Evolutionary conservation across 768 basidiomycete genomes (phyloP).

Genomic region (Pholiota microspora): DNA sequence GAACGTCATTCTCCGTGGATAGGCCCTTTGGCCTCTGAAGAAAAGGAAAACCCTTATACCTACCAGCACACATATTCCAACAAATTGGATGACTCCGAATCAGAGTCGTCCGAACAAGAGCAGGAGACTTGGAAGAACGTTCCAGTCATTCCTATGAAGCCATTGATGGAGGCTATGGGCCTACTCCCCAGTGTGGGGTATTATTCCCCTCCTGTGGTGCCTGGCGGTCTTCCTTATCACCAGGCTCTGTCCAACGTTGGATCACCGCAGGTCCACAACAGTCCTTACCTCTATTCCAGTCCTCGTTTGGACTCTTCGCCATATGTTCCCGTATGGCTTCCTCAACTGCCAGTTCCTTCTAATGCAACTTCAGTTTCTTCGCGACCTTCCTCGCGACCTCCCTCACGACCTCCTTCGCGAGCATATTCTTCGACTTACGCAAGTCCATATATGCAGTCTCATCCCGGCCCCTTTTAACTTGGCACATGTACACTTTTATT

Average conservation of each 20-base stretch:
- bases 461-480: slow-evolving; percentile 18
- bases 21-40: slow-evolving; percentile 35
- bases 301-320: slow-evolving; percentile 25
- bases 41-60: slow-evolving; percentile 22
- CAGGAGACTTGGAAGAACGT: slow-evolving; percentile 27
- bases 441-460: slow-evolving; percentile 23
- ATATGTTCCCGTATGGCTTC: slow-evolving; percentile 31
- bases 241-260: slow-evolving; percentile 12
- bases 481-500: not conserved
- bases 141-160: slow-evolving; percentile 33
- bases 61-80: slow-evolving; percentile 12
- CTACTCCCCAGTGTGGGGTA: slow-evolving; percentile 18
- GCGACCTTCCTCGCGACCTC: slow-evolving; percentile 19
- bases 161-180: slow-evolving; percentile 29
- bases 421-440: slow-evolving; percentile 17
- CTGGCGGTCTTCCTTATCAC: slow-evolving; percentile 20
- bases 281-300: slow-evolving; percentile 28
- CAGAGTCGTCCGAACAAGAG: slow-evolving; percentile 27
- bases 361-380: slow-evolving; percentile 17
- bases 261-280: slow-evolving; percentile 20
- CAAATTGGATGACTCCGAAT: slow-evolving; percentile 19
- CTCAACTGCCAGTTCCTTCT: slow-evolving; percentile 17
- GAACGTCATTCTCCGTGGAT: slow-evolving; percentile 40
- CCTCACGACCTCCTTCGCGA: slow-evolving; percentile 20
- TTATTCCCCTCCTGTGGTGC: slow-evolving; percentile 23